Base-by-base conservation (phyloP, 805 yeast genomes). In the Saturnispora mendoncae region DNA sequence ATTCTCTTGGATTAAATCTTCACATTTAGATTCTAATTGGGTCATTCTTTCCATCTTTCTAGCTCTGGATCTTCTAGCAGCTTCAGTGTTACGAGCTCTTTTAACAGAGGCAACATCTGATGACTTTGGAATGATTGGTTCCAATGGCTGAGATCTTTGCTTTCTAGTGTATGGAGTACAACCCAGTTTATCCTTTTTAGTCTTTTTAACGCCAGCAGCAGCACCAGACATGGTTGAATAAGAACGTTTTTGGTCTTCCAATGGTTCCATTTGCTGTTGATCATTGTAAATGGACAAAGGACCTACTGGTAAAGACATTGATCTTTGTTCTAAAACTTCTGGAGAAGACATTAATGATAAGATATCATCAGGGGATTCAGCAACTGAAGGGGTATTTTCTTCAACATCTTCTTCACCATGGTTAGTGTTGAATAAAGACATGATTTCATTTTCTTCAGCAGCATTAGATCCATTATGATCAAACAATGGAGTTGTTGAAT, bases 31-130 rank as follows among this genome's bases (percentile, higher is more conserved):
- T 64, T 88, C 97, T 58, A 88, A 68, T 59, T 84, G 90, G 46
- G 64, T 54, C 85, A 88, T 83, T 61, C 94, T 76, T 60, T 84
- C 84, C 79, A 83, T 78, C 64, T 88, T 86, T 61, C 95, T 78
- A 19, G 96, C 96, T 56, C 97, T 72, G 21, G 95, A 86, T 57
- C 96, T 76, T 62, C 97, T 78, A 6, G 97, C 97, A 51, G 97
- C 97, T 59, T 87, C 95, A n/a, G 90, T 90, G 72, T 92, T 90
- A 64, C 90, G 80, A 7, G 97, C 97, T 60, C 97, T 80, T 68
- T 90, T 90, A 54, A 83, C 61, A 35, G 85, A 75, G 43, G 72
- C 73, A n/a, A 80, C 75, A 60, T 87, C 95, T 37, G 59, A 64
- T 20, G 67, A 59, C 34, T 71, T 74, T 25, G 74, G 69, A 36